Evolutionary conservation across 164 flowering plant species (phyloP), one percentile per base, ranked within the genome.

Genomic region (Nymphaea thermarum): DNA sequence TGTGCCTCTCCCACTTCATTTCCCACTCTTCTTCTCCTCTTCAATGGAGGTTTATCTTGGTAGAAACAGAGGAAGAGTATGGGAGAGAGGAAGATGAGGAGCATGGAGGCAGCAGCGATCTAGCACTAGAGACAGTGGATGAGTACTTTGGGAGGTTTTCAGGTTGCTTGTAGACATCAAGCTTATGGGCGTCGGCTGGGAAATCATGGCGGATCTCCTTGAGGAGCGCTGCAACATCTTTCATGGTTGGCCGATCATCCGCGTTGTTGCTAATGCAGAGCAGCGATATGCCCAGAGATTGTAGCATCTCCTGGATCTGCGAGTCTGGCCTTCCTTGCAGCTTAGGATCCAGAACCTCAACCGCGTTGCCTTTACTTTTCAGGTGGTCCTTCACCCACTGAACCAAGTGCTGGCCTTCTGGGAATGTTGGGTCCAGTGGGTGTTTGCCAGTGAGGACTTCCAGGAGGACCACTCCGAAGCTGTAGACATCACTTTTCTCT

Each of bases 391-490:
- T 72, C 17, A 84, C 91, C 97, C 98, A 92, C 67, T 90, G 91
- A 60, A 90, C 96, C 76, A 95, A 71, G 68, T 78, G 81, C 64
- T 82, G 82, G 65, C 96, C 98, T 41, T 89, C 89, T 0, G 99
- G 96, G 74, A 95, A 68, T 0, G 89, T 79, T 66, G 98, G 96
- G 80, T 92, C 98, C 57, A 89, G 53, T 43, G 98, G 98, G 66
- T 92, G 97, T 82, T 88, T 82, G 61, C 99, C 98, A 5, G 99
- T 92, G 55, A 95, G 70, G 7, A 92, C 96, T 78, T 95, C 99
- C 12, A 95, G 51, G 5, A 92, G 79, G 41, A 92, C 86, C 65
- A 95, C 91, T 2, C 99, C 99, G 45, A 72, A 95, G 72, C 99
- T 95, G 82, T 90, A 92, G 0, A 92, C 88, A 67, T 95, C 99